phyloP scores from a whole-genome alignment of 257 asterid species.

The Przewalskia tangutica region DNA sequence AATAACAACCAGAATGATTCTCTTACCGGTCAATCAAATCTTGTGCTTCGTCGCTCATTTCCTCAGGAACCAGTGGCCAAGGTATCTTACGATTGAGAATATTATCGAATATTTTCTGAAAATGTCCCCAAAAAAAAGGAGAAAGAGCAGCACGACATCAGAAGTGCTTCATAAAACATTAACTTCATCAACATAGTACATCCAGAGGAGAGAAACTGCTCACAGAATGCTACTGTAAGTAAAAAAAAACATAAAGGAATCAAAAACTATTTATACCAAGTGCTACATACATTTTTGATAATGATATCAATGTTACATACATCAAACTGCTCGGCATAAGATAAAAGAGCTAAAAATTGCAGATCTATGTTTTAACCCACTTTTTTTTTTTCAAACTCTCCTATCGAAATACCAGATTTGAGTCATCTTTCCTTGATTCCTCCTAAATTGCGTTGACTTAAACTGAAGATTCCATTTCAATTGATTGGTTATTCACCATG shows the following conservation, averaged over 20 bases:
- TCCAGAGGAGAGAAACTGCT: neutral
- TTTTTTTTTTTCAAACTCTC: neutral
- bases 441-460: neutral
- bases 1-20: neutral
- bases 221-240: neutral
- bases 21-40: slow-evolving; percentile 90
- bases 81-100: slow-evolving; percentile 95
- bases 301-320: neutral
- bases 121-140: slow-evolving; percentile 2
- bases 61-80: slow-evolving; percentile 86
- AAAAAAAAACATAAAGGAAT: neutral
- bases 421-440: neutral
- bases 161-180: neutral
- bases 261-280: neutral
- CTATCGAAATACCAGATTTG: neutral
- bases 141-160: neutral
- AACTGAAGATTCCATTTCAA: neutral
- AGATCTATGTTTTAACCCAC: neutral
- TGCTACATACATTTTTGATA: neutral
- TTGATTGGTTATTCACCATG: neutral
- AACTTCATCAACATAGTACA: neutral
- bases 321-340: neutral
- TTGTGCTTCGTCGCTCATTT: slow-evolving; percentile 77
- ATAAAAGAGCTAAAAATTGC: neutral
- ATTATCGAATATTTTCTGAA: slow-evolving; percentile 84